These are phyloP conservation scores for Penicillium herquei DNA, from an alignment of 495 filamentous ascomycete genomes.

Conservation along the genomic window DNA sequence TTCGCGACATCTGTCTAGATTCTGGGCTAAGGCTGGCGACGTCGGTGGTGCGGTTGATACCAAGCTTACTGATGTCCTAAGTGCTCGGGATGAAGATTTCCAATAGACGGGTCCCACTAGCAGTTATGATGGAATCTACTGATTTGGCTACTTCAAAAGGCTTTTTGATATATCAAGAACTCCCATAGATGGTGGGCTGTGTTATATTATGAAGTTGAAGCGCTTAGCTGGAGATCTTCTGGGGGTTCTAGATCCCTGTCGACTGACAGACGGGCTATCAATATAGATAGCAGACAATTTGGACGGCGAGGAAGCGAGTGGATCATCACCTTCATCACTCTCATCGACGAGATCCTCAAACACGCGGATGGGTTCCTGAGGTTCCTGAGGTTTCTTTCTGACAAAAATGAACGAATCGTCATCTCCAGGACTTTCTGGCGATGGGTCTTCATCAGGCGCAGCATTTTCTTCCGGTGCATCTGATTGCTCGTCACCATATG, in stretches of 20 bases:
- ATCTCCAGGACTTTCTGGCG: neutral
- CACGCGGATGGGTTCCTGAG: neutral
- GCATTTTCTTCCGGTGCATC: neutral
- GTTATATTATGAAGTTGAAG: conserved; percentile 1
- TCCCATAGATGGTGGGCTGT: neutral
- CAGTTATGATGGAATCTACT: conserved; percentile 1
- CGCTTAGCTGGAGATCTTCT: conserved; percentile 10
- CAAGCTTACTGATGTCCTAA: conserved; percentile 52
- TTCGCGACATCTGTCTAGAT: conserved; percentile 86
- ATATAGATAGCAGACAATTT: conserved; percentile 15
- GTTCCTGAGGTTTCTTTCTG: neutral
- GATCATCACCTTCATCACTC: conserved; percentile 7
- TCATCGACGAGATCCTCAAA: conserved; percentile 8
- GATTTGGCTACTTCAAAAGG: neutral
- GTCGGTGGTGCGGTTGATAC: conserved; percentile 58
- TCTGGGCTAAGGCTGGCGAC: conserved; percentile 81
- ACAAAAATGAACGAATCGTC: neutral
- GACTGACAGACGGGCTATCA: conserved; percentile 12
- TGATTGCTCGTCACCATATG: neutral
- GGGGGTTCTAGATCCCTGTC: conserved; percentile 1
- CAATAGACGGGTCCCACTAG: conserved; percentile 10
- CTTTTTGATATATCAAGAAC: neutral
- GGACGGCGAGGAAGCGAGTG: conserved; percentile 9
- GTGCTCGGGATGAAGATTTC: conserved; percentile 38
- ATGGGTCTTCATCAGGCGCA: neutral